These are phyloP conservation scores for Crithidia fasciculata DNA, from an alignment of 208 protist genomes.

Conservation along the genomic window DNA sequence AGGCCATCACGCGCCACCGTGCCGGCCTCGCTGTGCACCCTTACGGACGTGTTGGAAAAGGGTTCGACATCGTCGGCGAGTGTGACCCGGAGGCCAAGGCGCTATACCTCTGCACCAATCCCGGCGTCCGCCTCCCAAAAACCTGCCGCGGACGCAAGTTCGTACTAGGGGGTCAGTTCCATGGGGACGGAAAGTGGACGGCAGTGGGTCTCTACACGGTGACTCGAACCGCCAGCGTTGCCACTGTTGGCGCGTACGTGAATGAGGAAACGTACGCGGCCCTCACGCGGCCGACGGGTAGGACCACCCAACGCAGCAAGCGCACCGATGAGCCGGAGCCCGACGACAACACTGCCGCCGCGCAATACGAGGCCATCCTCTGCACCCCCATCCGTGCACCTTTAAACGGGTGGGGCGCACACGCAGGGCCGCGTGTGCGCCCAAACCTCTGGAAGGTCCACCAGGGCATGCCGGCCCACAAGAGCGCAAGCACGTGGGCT, in stretches of 20 bases:
- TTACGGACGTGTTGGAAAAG: not conserved
- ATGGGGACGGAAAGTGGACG: not conserved
- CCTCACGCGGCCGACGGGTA: not conserved
- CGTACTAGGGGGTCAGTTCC: not conserved
- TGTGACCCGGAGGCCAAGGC: not conserved
- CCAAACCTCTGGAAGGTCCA: not conserved
- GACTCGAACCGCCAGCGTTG: not conserved
- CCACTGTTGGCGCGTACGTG: not conserved
- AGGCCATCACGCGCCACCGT: not conserved
- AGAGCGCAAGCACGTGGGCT: no score
- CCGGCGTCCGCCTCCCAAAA: not conserved
- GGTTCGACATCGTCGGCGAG: not conserved
- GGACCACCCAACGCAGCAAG: not conserved
- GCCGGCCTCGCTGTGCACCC: not conserved
- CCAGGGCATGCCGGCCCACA: not conserved
- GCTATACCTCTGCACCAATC: not conserved
- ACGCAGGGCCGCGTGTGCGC: not conserved
- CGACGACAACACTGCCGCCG: not conserved
- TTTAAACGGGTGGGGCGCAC: not conserved
- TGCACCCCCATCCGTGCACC: not conserved
- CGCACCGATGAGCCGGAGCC: not conserved
- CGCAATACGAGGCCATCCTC: not conserved
- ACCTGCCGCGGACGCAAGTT: not conserved
- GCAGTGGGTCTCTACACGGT: not conserved
- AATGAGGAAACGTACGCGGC: not conserved